These are phyloP conservation scores for Eucalyptus polyanthemos DNA, from an alignment of 345 rosid genomes.

Conservation along the genomic window DNA sequence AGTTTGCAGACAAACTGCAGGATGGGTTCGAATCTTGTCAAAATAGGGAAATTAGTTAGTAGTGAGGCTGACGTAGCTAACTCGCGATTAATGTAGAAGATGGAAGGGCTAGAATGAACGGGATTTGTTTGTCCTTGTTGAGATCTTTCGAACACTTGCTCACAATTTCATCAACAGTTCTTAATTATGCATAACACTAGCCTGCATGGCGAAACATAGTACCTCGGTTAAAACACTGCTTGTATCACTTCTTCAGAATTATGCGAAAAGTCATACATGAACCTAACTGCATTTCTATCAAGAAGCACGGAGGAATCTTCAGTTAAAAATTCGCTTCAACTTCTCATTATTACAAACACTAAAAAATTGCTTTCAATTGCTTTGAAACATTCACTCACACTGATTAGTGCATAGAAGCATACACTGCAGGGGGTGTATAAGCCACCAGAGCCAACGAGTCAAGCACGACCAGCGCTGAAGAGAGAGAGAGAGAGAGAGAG, in stretches of 20 bases:
- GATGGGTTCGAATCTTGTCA: not conserved
- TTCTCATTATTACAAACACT: not conserved
- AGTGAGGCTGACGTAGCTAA: not conserved
- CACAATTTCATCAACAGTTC: not conserved
- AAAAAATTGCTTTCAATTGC: not conserved
- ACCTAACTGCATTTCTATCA: not conserved
- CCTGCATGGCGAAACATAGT: not conserved
- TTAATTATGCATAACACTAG: not conserved
- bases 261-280: not conserved
- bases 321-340: not conserved
- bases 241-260: not conserved
- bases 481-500: too few species aligned
- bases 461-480: not conserved
- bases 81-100: not conserved
- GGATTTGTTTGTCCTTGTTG: not conserved
- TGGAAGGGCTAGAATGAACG: not conserved
- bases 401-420: not conserved
- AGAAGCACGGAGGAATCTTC: not conserved
- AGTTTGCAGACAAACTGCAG: too few species aligned
- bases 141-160: too few species aligned
- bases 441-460: not conserved
- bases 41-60: not conserved
- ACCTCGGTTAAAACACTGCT: not conserved
- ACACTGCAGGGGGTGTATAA: not conserved
- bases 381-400: not conserved